These are phyloP conservation scores for Closterium sp. DNA, from an alignment of 139 green algal genomes.

Conservation along the genomic window DNA sequence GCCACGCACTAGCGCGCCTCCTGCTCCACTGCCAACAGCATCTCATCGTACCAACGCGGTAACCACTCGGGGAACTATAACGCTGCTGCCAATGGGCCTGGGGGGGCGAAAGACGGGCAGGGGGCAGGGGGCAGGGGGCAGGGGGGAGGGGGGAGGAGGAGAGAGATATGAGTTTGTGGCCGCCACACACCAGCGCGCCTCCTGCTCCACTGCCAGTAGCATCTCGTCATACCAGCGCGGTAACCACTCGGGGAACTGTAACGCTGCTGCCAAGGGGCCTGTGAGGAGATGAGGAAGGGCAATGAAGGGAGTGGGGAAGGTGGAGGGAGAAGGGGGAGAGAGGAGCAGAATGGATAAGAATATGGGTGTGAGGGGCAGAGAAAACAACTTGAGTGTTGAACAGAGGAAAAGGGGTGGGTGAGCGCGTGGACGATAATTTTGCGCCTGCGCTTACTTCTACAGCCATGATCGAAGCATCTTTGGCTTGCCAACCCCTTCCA, in stretches of 20 bases:
- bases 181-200: not conserved
- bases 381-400: not conserved
- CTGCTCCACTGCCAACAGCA: conserved; percentile 55
- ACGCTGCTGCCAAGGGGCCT: not conserved
- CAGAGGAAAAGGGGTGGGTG: not conserved
- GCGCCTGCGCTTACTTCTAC: no score
- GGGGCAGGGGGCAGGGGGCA: not conserved
- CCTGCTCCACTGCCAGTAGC: conserved; percentile 1
- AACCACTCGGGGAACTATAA: conserved; percentile 59
- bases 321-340: no score
- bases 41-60: conserved; percentile 67
- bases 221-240: conserved; percentile 68
- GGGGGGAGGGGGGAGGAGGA: no score
- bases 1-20: conserved; percentile 62
- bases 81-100: not conserved
- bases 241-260: not conserved
- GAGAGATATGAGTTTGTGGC: not conserved
- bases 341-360: not conserved
- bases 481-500: no score
- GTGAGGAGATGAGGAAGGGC: no score
- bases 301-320: no score
- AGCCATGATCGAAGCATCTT: no score
- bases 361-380: no score
- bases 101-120: not conserved
- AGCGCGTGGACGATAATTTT: no score